phyloP scores from a whole-genome alignment of 495 filamentous ascomycete genomes.

The Tuber magnatum region DNA sequence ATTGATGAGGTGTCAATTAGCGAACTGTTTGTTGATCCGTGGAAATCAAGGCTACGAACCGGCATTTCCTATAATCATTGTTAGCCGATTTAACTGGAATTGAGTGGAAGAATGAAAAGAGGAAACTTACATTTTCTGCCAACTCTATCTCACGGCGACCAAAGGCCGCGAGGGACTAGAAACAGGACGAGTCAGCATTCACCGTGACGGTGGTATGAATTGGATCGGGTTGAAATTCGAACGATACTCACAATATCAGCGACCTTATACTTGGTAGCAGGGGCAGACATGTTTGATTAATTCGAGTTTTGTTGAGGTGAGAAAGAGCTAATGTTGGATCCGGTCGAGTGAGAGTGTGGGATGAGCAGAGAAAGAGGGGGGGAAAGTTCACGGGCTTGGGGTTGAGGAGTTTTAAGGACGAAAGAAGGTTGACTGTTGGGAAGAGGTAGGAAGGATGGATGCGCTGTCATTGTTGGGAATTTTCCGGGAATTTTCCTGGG shows the following conservation, averaged over 20 bases:
- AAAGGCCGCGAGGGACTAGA: slow-evolving; percentile 81
- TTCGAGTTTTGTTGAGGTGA: slow-evolving; percentile 2
- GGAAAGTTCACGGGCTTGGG: not conserved
- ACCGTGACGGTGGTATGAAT: not conserved
- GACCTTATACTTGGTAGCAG: slow-evolving; percentile 93
- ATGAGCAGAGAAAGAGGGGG: not conserved
- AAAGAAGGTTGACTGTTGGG: not conserved
- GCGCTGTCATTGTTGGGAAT: not conserved
- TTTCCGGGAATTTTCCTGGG: not conserved
- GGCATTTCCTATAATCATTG: slow-evolving; percentile 40
- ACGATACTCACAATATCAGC: slow-evolving; percentile 70
- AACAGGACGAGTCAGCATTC: slow-evolving; percentile 34
- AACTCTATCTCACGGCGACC: slow-evolving; percentile 98
- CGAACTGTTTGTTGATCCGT: slow-evolving; percentile 1
- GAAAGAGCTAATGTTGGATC: not conserved
- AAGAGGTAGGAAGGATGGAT: not conserved
- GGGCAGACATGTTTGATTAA: slow-evolving; percentile 58
- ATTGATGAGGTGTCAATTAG: slow-evolving; percentile 45
- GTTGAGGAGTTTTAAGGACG: not conserved
- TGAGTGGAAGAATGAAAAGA: not conserved
- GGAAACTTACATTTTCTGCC: slow-evolving; percentile 67
- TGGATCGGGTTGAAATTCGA: not conserved
- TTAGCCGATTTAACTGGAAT: slow-evolving; percentile 7
- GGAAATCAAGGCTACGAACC: slow-evolving; percentile 17
- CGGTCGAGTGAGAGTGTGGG: not conserved